Conservation (phyloP, 2,329 filamentous ascomycete genomes). For the Lasiodiplodia theobromae region DNA sequence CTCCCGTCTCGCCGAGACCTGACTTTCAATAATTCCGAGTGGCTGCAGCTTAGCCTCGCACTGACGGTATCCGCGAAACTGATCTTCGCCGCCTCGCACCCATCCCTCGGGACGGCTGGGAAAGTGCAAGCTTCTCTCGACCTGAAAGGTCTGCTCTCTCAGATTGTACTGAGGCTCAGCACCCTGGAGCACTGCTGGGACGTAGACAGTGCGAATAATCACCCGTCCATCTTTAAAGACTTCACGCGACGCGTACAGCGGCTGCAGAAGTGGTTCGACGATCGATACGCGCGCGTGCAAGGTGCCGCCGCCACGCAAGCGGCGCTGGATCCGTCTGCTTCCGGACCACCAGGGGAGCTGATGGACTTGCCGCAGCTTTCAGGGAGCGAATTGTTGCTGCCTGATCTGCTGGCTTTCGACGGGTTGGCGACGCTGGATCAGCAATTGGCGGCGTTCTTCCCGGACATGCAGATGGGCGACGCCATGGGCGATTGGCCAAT, state of each 20-base stretch:
- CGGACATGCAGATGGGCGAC: not conserved
- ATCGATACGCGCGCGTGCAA: not conserved
- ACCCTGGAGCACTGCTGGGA: constrained; percentile 37
- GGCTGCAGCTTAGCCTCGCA: constrained; percentile 46
- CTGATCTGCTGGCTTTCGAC: not conserved
- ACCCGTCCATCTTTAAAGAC: constrained; percentile 39
- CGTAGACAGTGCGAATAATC: constrained; percentile 36
- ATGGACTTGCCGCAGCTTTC: not conserved
- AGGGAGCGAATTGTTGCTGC: not conserved
- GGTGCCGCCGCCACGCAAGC: not conserved
- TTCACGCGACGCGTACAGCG: constrained; percentile 40
- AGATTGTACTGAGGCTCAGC: constrained; percentile 35
- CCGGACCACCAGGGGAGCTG: not conserved
- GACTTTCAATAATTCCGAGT: constrained; percentile 48
- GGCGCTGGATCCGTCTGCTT: not conserved
- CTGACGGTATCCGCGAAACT: constrained; percentile 42
- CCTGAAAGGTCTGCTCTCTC: constrained; percentile 35
- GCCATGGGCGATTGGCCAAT: not conserved
- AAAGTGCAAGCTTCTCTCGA: constrained; percentile 40
- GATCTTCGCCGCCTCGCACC: constrained; percentile 39
- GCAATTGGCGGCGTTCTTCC: not conserved
- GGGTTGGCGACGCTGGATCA: not conserved
- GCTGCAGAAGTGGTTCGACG: constrained; percentile 41
- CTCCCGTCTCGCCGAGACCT: constrained; percentile 46
- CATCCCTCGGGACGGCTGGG: constrained; percentile 35